phyloP scores from a whole-genome alignment of 2,329 filamentous ascomycete genomes.

The Clarireedia hainanense region DNA sequence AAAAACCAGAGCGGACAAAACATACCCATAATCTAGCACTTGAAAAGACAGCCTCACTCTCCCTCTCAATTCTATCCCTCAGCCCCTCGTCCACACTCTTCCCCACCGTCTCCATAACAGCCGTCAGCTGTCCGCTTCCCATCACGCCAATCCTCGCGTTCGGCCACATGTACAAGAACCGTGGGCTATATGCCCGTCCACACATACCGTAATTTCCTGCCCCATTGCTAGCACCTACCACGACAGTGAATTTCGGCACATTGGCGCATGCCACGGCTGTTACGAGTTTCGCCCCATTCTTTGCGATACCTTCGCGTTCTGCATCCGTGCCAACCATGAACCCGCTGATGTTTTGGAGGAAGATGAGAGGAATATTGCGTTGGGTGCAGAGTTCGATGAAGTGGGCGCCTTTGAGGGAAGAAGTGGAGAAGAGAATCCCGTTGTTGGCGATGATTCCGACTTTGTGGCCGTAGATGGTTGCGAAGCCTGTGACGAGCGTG shows the following conservation, averaged over 20 bases:
- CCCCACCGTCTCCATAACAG: constrained; percentile 93
- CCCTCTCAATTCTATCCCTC: not conserved
- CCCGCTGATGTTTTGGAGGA: constrained; percentile 92
- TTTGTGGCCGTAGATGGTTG: constrained; percentile 77
- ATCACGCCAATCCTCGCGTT: constrained; percentile 95
- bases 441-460: constrained; percentile 96
- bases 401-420: constrained; percentile 87
- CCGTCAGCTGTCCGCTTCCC: constrained; percentile 84
- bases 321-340: constrained; percentile 97
- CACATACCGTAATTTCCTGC: constrained; percentile 99
- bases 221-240: constrained; percentile 87
- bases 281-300: constrained; percentile 95
- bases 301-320: constrained; percentile 91
- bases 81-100: constrained; percentile 37
- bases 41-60: constrained; percentile 77
- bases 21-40: constrained; percentile 77
- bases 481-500: constrained; percentile 88
- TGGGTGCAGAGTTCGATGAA: constrained; percentile 94
- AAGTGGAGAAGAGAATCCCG: constrained; percentile 86
- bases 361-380: constrained; percentile 80
- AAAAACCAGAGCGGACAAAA: not conserved
- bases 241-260: constrained; percentile 94
- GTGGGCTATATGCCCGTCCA: constrained; percentile 83
- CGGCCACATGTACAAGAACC: constrained; percentile 95
- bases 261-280: constrained; percentile 90